These are phyloP conservation scores for Pythium chondricola DNA, from an alignment of 352 stramenopile species.

Conservation along the genomic window DNA sequence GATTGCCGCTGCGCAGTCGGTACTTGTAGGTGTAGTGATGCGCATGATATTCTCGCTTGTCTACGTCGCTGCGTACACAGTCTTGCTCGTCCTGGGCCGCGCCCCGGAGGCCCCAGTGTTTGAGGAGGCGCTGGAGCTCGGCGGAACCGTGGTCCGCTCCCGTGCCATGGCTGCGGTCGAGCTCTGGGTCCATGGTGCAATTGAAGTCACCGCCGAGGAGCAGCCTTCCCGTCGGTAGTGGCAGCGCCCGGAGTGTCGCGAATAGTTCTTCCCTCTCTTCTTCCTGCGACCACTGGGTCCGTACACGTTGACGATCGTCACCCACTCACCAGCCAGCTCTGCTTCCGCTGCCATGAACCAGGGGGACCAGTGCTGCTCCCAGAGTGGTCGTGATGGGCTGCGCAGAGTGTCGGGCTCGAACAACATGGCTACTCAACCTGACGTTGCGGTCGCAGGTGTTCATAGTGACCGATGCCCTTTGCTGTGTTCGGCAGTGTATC, in stretches of 20 bases:
- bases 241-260: background rate
- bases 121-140: background rate
- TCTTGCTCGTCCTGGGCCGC: background rate
- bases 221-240: background rate
- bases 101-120: background rate
- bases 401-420: background rate
- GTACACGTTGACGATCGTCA: conserved; percentile 6
- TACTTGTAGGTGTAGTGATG: conserved; percentile 5
- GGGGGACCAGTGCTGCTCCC: conserved; percentile 1
- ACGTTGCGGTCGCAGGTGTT: background rate
- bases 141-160: background rate
- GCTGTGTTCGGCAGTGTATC: background rate
- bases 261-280: background rate
- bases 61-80: background rate
- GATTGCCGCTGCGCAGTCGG: background rate
- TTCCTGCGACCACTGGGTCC: background rate
- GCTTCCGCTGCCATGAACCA: conserved; percentile 5
- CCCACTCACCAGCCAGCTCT: background rate
- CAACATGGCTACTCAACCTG: conserved; percentile 1
- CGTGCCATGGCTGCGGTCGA: background rate
- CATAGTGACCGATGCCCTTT: background rate
- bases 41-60: background rate
- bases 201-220: background rate
- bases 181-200: background rate
- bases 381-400: background rate